Evolutionary conservation across 768 basidiomycete genomes (phyloP), one percentile per base, ranked within the genome.

Genomic region (Pleurotus tuber-regium): DNA sequence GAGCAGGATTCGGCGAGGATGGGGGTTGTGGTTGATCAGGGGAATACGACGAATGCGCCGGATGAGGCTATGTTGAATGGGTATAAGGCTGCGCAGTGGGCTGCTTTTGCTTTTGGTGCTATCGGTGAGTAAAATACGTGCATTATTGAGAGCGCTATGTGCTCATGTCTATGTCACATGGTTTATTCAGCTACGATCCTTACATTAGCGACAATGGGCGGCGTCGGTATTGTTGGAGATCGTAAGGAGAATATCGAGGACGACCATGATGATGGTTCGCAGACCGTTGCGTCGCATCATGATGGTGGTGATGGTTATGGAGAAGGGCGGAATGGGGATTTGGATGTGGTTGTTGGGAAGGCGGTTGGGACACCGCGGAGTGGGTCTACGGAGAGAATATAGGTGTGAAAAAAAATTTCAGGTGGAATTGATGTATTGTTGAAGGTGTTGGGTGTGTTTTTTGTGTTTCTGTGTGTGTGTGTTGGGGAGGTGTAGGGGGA

Each of bases 41-140:
- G 53, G 1, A 50, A 63, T 19, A 67, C 65, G 53, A 66, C n/a
- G n/a, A n/a, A 40, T 10, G 66, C 68, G 19, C 74, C 76, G 0
- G 33, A 7, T 14, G 26, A 57, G 0, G 72, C 74, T 4, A 65
- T 74, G 53, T 66, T 87, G n/a, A 43, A 57, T 14, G 80, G 79
- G 26, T 91, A 87, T 62, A 68, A 71, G 28, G 74, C 78, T 16
- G 86, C 86, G 2, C 77, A 84, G 57, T 91, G 87, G 86, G 74
- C 77, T 0, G 65, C 67, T 6, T 82, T 83, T 54, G 80, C 75
- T 8, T 87, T 89, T 62, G 80, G 82, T 4, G 63, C 82, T 25
- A 57, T 82, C 25, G 82, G 86, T 84, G 57, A 21, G 75, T 65
- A 26, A 23, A 11, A 12, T 43, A 16, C 41, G 5, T 33, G 31